Conservation (phyloP, 208 protist species). For the Ichthyophonus hoferi region DNA sequence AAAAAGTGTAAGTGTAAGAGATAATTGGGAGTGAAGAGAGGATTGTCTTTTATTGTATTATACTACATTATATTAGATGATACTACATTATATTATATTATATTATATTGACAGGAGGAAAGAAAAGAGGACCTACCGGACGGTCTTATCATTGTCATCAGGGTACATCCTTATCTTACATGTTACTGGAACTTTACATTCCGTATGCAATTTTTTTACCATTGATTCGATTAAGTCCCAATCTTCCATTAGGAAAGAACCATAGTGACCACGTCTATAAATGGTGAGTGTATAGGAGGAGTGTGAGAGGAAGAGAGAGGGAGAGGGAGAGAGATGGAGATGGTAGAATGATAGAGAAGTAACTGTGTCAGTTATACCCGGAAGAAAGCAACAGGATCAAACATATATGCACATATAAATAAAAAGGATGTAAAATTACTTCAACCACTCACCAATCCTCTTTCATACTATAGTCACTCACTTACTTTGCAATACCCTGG, state of each 20-base stretch:
- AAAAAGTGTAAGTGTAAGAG: no score
- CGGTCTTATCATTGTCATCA: constrained; percentile 42
- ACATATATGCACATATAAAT: background rate
- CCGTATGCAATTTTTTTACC: constrained; percentile 48
- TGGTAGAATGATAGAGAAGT: constrained; percentile 22
- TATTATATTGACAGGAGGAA: no score
- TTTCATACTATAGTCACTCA: no score
- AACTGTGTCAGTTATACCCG: background rate
- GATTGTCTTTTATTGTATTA: no score
- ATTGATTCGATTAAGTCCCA: constrained; percentile 37
- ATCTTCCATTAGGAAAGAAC: constrained; percentile 43
- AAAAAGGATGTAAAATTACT: background rate
- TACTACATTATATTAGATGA: no score
- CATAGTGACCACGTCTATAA: constrained; percentile 52
- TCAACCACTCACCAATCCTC: background rate
- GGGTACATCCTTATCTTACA: constrained; percentile 56
- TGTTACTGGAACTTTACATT: constrained; percentile 56
- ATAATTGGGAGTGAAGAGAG: no score
- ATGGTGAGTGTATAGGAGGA: constrained; percentile 17
- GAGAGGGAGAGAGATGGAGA: constrained; percentile 15
- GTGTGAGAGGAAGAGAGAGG: background rate
- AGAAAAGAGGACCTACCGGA: constrained; percentile 41
- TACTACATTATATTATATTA: no score
- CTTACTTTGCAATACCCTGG: constrained; percentile 26
- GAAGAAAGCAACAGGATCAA: background rate